phyloP scores from a whole-genome alignment of 2,329 filamentous ascomycete genomes.

The Alternaria solani region DNA sequence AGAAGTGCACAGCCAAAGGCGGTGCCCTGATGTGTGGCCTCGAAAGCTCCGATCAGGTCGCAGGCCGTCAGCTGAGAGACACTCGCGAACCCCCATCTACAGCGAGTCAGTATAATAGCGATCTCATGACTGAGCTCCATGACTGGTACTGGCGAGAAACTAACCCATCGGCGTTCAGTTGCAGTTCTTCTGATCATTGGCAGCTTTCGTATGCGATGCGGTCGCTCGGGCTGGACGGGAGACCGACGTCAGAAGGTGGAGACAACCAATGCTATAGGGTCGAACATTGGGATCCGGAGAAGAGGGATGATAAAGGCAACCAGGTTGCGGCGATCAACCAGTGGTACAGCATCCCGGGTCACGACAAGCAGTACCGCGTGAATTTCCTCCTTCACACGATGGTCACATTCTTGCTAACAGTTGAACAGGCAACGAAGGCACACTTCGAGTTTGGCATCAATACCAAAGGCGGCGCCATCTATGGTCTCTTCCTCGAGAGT shows the following conservation, averaged over 20 bases:
- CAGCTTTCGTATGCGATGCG: constrained; percentile 11
- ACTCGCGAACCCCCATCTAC: constrained; percentile 25
- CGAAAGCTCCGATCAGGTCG: constrained; percentile 18
- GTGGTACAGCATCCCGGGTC: constrained; percentile 25
- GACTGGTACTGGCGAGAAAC: constrained; percentile 27
- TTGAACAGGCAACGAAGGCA: constrained; percentile 22
- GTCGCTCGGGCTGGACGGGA: constrained; percentile 18
- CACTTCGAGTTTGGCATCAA: constrained; percentile 27
- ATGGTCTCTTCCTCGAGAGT: constrained; percentile 22
- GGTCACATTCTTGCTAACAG: background rate
- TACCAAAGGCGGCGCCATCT: constrained; percentile 20
- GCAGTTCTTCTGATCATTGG: constrained; percentile 24
- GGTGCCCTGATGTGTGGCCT: constrained; percentile 23
- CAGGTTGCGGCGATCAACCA: constrained; percentile 21
- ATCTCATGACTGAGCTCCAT: constrained; percentile 18
- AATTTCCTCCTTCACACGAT: background rate
- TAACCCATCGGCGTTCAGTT: constrained; percentile 12
- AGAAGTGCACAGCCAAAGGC: constrained; percentile 19
- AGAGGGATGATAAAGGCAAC: constrained; percentile 11
- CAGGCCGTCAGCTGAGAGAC: constrained; percentile 21
- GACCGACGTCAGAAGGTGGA: constrained; percentile 17
- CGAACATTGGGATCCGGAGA: constrained; percentile 25
- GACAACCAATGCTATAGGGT: constrained; percentile 24
- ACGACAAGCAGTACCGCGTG: constrained; percentile 18
- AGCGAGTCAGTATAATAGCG: constrained; percentile 23